phyloP scores from a whole-genome alignment of 2,329 filamentous ascomycete species.

The Pestalotiopsis fici region DNA sequence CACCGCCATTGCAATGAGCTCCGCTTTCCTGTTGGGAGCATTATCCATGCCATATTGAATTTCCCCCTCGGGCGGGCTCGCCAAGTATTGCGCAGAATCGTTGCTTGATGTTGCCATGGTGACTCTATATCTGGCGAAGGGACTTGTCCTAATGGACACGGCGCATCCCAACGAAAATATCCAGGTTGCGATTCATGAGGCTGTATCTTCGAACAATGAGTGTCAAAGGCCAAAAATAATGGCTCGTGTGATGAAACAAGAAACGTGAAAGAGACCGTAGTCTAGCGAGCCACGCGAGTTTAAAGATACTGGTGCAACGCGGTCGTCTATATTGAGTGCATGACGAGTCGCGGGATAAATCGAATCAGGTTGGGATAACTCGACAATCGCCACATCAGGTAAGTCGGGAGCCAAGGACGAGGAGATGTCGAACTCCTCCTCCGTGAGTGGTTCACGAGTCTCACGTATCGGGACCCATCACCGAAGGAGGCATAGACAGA shows the following conservation, averaged over 20 bases:
- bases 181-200: background rate
- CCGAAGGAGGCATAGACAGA: background rate
- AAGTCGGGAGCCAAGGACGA: background rate
- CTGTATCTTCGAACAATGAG: background rate
- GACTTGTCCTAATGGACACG: background rate
- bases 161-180: background rate
- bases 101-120: background rate
- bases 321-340: background rate
- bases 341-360: background rate
- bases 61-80: background rate
- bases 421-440: background rate
- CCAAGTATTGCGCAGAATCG: background rate
- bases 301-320: background rate
- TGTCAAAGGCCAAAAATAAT: background rate
- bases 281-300: background rate
- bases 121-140: background rate
- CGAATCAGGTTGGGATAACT: background rate
- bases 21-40: background rate
- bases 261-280: background rate
- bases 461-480: background rate
- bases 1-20: conserved; percentile 7
- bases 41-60: background rate
- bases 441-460: background rate
- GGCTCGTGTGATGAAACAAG: background rate
- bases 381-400: background rate